Base-by-base conservation (phyloP, 306 rosid genomes). In the Begonia fuchsioides region DNA sequence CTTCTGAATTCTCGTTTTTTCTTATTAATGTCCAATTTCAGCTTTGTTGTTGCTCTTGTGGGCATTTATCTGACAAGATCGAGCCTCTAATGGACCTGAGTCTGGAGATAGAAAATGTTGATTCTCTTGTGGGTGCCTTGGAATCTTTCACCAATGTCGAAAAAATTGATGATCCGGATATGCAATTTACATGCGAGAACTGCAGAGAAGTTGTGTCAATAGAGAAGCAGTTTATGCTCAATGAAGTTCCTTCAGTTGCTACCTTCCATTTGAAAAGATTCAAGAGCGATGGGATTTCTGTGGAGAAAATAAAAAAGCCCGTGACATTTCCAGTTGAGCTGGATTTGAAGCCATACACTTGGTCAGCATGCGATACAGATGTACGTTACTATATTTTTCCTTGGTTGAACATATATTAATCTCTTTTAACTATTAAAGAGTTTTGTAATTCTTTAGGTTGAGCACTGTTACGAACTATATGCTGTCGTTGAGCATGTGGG, bases 51-150 rank as follows among this genome's bases (percentile, higher is more conserved):
- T 79, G 87, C 62, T 65, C 65, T 45, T 90, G 98, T 35, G 79
- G 87, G 6, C 79, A 57, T 52, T 54, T 53, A 54, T 90, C 98
- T 18, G 75, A 79, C 44, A 85, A 80, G 11, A 60, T 56, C 14
- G 98, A 90, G 64, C 85, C 95, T 54, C 54, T 79, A 49, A 72
- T 80, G 61, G 98, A 90, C 62, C 51, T 90, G 64, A 90, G 98
- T 55, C 64, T 90, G 65, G 95, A 82, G 76, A 85, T 90, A 46
- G 87, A 79, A 50, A 68, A 72, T 51, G 88, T 68, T 8, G 83
- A 79, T 38, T 56, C 66, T 43, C 85, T 90, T 54, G 58, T 75
- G 17, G 65, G 66, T 65, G 98, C 98, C 26, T 39, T 90, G 52
- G 68, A 70, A 14, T 90, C 93, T 38, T 90, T 90, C 58, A 90